Percentiles rank a stretch among this genome's conserved stretches.
Evolutionary conservation across 2,329 filamentous ascomycete species (phyloP).

Genomic region (Venturia pyrina): DNA sequence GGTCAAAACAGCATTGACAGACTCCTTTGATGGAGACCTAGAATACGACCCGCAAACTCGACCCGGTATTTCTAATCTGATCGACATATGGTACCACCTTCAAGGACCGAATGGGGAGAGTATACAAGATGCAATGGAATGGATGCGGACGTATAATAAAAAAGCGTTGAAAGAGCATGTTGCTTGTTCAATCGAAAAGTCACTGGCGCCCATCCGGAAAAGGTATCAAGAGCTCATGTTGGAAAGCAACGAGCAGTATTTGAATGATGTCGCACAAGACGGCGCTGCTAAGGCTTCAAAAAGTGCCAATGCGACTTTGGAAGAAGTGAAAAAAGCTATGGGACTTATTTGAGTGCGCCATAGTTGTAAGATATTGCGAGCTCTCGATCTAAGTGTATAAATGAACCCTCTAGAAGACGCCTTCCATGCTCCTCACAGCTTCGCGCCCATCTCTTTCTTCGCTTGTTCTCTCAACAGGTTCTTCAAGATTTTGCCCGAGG

Average conservation of each 20-base stretch:
- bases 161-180: slow-evolving; percentile 55
- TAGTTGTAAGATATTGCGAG: neutral
- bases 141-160: slow-evolving; percentile 38
- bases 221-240: slow-evolving; percentile 45
- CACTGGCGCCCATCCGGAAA: slow-evolving; percentile 45
- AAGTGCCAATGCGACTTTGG: slow-evolving; percentile 47
- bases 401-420: neutral
- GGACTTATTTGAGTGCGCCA: slow-evolving; percentile 22
- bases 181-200: slow-evolving; percentile 44
- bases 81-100: slow-evolving; percentile 60
- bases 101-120: slow-evolving; percentile 44
- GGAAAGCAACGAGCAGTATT: slow-evolving; percentile 37
- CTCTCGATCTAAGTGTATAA: neutral
- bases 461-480: slow-evolving; percentile 45
- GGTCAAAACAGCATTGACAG: slow-evolving; percentile 65
- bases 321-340: slow-evolving; percentile 32
- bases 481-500: slow-evolving; percentile 64
- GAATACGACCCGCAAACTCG: slow-evolving; percentile 60
- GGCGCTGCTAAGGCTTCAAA: slow-evolving; percentile 52
- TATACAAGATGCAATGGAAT: slow-evolving; percentile 32
- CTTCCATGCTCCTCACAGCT: neutral
- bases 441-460: slow-evolving; percentile 20
- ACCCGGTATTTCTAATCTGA: slow-evolving; percentile 79
- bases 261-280: slow-evolving; percentile 47
- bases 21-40: slow-evolving; percentile 45